Percentiles rank a stretch among this genome's conserved stretches.
Conservation (phyloP, 2,329 filamentous ascomycete genomes). For the Fusarium albidum region DNA sequence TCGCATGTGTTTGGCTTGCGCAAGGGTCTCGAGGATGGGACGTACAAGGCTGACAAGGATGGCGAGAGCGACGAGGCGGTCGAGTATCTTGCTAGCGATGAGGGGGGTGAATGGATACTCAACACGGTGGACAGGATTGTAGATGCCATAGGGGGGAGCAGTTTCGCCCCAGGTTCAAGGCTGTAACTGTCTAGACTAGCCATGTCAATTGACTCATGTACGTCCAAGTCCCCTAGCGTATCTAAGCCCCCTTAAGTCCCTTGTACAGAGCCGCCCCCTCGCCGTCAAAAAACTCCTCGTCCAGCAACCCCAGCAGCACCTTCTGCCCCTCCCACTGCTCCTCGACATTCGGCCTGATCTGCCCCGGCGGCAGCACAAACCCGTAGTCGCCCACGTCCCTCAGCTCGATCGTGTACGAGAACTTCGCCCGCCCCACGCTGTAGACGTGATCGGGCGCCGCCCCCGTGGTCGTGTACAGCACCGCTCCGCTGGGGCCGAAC, state of each 20-base stretch:
- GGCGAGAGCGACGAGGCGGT: conserved; percentile 46
- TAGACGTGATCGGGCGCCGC: conserved; percentile 42
- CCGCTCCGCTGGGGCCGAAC: conserved; percentile 48
- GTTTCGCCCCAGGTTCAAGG: conserved; percentile 45
- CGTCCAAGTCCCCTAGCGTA: too few relatives aligned
- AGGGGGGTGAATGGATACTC: conserved; percentile 58
- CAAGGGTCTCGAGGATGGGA: conserved; percentile 77
- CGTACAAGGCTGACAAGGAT: conserved; percentile 49
- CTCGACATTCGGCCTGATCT: conserved; percentile 47
- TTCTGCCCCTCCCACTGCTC: conserved; percentile 51
- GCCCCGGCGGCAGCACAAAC: conserved; percentile 48
- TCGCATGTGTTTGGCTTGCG: conserved; percentile 83
- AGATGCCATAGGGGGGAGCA: conserved; percentile 54
- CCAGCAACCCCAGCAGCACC: conserved; percentile 43
- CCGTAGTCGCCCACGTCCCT: conserved; percentile 45
- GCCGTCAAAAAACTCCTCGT: conserved; percentile 48
- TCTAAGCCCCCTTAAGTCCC: background rate
- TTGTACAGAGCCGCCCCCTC: conserved; percentile 34
- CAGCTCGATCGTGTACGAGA: conserved; percentile 52
- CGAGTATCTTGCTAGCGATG: conserved; percentile 54
- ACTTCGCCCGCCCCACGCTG: conserved; percentile 41
- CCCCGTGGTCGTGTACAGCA: conserved; percentile 48
- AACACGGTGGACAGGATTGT: conserved; percentile 54
- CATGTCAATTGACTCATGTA: background rate
- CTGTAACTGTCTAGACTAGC: conserved; percentile 7